Base-by-base conservation (phyloP, 2,329 filamentous ascomycete genomes). In the Neurospora crassa region DNA sequence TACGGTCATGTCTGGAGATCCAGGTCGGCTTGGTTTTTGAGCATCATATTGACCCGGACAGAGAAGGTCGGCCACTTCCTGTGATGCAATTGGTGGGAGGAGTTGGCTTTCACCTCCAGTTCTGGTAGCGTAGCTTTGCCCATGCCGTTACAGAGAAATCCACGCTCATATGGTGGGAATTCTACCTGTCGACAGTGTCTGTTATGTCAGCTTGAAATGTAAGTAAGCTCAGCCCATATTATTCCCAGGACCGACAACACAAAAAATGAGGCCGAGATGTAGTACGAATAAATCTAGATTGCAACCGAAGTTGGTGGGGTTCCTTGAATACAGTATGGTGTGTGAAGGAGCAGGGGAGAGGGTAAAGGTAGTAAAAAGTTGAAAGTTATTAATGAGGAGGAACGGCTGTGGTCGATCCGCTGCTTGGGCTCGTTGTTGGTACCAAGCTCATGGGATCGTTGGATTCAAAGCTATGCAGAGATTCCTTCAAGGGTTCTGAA, bases 371-470 rank as follows among this genome's bases (percentile, higher is more conserved):
- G 53, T 63, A 2, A 18, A 63, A 63, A 63, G 53, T 10, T 18
- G 53, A 16, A 59, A 63, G 53, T 63, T 14, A 37, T 34, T 18
- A 18, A 63, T 11, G 29, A 63, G 24, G 53, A 34, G 16, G 29
- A 37, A 63, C 53, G 29, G 53, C 53, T 63, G 53, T 37, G 29
- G 53, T 37, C 29, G 16, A 5, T 63, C 69, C 16, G 20, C 67
- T 68, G 34, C 45, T 70, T 59, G 69, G 71, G 59, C 40, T 47
- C 45, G 68, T 24, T 24, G 47, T 14, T 41, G 47, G 70, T 69
- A 63, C 71, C 69, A 69, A 67, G 69, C 68, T 72, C 67, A 71
- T 67, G 70, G 70, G 41, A 72, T 68, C 40, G 69, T 71, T 53
- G 70, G 37, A 29, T 20, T 29, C 69, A 34, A 34, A 43, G 71